Base-by-base conservation (phyloP, 2,329 filamentous ascomycete species). In the Aureobasidium sp. region DNA sequence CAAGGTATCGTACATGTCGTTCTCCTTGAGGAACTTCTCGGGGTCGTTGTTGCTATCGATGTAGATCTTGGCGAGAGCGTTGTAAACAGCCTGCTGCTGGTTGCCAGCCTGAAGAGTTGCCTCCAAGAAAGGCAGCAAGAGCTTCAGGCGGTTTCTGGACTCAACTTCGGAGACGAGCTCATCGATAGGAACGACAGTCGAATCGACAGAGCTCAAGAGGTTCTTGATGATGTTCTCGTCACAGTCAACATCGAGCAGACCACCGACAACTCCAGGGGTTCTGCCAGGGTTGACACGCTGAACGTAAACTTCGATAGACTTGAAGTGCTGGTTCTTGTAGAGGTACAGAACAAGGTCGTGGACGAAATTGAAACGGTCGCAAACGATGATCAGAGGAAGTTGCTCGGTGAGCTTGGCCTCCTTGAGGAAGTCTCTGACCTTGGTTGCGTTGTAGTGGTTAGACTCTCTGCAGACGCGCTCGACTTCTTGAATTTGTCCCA, bases 351-450 rank as follows among this genome's bases (percentile, higher is more conserved):
- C 91, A 71, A 99, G 78, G 71, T 99, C 94, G 72, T 99, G 94
- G 44, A 97, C 91, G 71, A 99, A 96, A 79, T 97, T 96, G 83
- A 95, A 97, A n/a, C 93, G 90, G 73, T 99, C 94, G 77, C 95
- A 99, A 62, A 99, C 91, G 69, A 97, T 97, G 77, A 99, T 99
- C 60, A 99, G 81, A 47, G 94, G 94, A 47, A 99, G 82, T 78
- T 97, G 93, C 75, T 99, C 94, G 2, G 88, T 86, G 48, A 99
- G 81, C 67, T 87, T 89, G 60, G 94, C 93, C 74, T 99, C 95
- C 79, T 99, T 99, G 64, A 99, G 80, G 84, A 97, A 99, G 80
- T 99, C 99, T 82, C 97, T 97, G 62, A 97, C 91, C 81, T 96
- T 96, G 76, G 96, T 91, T 0, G 91, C 83, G 74, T 97, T 93